Evolutionary conservation across 2,329 filamentous ascomycete genomes (phyloP).

Genomic region (Xylaria sp.): DNA sequence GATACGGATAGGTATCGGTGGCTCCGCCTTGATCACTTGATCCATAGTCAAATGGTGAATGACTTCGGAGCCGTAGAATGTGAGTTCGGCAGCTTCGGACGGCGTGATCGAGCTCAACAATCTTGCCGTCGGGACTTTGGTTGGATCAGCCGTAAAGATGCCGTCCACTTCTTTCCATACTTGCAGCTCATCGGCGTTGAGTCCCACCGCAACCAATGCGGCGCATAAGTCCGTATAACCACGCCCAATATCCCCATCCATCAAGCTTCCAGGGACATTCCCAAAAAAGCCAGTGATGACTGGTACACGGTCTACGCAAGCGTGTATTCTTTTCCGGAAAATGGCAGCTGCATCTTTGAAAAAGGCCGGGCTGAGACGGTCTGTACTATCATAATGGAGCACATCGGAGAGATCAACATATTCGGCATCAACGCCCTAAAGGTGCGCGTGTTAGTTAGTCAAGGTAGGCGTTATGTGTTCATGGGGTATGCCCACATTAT

Average conservation of each 20-base stretch:
- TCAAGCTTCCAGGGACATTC: constrained; percentile 86
- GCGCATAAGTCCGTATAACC: constrained; percentile 98
- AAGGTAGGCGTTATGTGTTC: background rate
- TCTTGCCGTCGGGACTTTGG: constrained; percentile 91
- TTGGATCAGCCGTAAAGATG: constrained; percentile 84
- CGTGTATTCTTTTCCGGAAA: constrained; percentile 71
- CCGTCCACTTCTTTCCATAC: constrained; percentile 99
- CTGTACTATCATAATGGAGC: constrained; percentile 72
- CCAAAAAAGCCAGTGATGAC: constrained; percentile 96
- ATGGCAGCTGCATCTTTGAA: constrained; percentile 72
- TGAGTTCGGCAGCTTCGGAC: constrained; percentile 93
- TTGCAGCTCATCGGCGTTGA: constrained; percentile 89
- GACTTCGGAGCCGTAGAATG: constrained; percentile 93
- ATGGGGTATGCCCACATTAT: constrained; percentile 62
- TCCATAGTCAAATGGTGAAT: constrained; percentile 99
- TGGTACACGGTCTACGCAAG: constrained; percentile 75
- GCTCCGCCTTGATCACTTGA: constrained; percentile 84
- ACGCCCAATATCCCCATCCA: constrained; percentile 88
- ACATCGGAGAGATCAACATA: constrained; percentile 91
- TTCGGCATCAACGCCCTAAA: constrained; percentile 79
- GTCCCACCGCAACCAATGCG: constrained; percentile 87
- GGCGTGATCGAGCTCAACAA: constrained; percentile 91
- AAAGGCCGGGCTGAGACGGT: constrained; percentile 73
- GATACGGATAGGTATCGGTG: constrained; percentile 85
- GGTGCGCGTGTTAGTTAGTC: constrained; percentile 45